Conservation (phyloP, 768 basidiomycete species). For the Rhodotorula toruloides region DNA sequence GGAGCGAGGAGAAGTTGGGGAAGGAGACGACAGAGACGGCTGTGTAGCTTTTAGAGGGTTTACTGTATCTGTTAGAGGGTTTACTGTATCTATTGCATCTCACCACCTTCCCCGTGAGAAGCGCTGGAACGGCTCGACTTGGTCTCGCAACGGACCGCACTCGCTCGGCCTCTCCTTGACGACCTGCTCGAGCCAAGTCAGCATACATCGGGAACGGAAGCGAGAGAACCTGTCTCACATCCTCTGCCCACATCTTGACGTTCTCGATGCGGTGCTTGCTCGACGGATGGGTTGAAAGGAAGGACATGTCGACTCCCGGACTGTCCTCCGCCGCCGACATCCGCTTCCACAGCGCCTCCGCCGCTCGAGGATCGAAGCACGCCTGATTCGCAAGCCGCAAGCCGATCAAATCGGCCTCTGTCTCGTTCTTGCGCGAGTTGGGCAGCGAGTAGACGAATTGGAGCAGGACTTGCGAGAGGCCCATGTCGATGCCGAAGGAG, state of each 20-base stretch:
- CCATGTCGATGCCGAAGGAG: constrained; percentile 32
- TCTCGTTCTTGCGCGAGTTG: constrained; percentile 73
- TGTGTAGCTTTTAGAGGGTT: too few relatives aligned
- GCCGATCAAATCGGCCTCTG: constrained; percentile 84
- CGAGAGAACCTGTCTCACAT: constrained; percentile 2
- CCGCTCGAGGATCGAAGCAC: constrained; percentile 76
- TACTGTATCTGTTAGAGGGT: too few relatives aligned
- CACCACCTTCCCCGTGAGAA: constrained; percentile 6
- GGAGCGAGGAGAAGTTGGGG: too few relatives aligned
- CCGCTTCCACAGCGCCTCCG: constrained; percentile 71
- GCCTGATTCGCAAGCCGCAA: constrained; percentile 71
- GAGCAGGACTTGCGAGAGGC: constrained; percentile 19
- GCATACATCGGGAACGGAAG: not conserved
- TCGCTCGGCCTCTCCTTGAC: constrained; percentile 15
- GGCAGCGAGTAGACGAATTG: constrained; percentile 53
- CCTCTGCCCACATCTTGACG: constrained; percentile 37
- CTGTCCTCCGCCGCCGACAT: constrained; percentile 58
- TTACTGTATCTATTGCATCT: too few relatives aligned
- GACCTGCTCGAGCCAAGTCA: constrained; percentile 6
- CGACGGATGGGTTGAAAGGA: constrained; percentile 77
- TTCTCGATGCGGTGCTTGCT: constrained; percentile 63
- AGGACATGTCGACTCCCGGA: constrained; percentile 49
- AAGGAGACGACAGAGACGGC: too few relatives aligned
- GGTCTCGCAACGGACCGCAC: constrained; percentile 11
- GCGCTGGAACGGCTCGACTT: constrained; percentile 11